These are phyloP conservation scores for Aspergillus ostianus DNA, from an alignment of 495 filamentous ascomycete genomes.

Conservation along the genomic window DNA sequence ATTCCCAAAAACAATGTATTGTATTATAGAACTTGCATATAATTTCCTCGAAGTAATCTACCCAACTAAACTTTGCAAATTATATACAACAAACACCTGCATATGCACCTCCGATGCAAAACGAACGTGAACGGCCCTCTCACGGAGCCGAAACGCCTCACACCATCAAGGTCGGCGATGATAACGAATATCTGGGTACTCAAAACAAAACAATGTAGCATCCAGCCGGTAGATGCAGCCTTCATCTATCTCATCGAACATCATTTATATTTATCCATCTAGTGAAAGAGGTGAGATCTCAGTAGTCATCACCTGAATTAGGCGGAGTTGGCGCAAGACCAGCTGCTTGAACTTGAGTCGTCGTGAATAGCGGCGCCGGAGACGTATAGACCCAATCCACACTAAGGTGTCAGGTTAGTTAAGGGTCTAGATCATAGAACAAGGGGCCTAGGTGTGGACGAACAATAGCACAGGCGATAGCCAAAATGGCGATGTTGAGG, in stretches of 20 bases:
- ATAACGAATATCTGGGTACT: background rate
- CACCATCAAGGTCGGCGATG: background rate
- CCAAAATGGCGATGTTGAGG: constrained; percentile 33
- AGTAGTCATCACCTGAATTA: background rate
- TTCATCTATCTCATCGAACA: background rate
- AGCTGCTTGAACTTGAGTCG: constrained; percentile 26
- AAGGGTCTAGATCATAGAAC: too few relatives aligned
- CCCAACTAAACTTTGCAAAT: too few relatives aligned
- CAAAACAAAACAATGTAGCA: background rate
- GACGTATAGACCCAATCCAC: constrained; percentile 40
- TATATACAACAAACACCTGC: background rate
- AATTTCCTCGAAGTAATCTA: too few relatives aligned
- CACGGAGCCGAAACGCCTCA: background rate
- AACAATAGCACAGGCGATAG: constrained; percentile 36
- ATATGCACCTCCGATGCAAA: background rate
- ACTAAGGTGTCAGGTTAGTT: constrained; percentile 28
- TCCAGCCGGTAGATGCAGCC: background rate
- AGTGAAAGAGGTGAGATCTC: background rate
- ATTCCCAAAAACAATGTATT: too few relatives aligned
- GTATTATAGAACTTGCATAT: too few relatives aligned
- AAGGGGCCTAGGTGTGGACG: constrained; percentile 10
- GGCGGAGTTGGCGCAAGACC: constrained; percentile 35
- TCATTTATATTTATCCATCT: background rate
- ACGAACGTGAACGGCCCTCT: background rate
- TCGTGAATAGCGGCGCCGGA: constrained; percentile 38